Conservation (phyloP, 257 asterid species). For the Capsicum chinense region DNA sequence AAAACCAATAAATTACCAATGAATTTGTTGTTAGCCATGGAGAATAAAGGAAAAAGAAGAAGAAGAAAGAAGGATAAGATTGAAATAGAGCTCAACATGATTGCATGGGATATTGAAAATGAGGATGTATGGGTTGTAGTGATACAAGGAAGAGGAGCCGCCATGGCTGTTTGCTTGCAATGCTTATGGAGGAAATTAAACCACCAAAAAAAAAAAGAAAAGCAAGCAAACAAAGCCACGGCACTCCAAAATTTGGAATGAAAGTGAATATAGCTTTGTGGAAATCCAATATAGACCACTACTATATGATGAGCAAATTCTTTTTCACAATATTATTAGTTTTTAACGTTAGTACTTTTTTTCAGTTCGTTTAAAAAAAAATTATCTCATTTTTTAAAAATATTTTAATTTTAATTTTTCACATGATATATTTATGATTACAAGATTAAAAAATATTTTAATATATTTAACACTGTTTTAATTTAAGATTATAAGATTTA, state of each 20-base stretch:
- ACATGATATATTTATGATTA: too few species aligned
- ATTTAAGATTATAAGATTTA: too few species aligned
- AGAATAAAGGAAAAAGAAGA: conserved; percentile 7
- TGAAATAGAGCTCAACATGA: background rate
- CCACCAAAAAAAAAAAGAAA: background rate
- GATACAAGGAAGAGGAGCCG: background rate
- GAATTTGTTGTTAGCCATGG: background rate
- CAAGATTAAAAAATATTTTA: too few species aligned
- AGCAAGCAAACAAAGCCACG: conserved; percentile 30
- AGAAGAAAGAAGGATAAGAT: background rate
- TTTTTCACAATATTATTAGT: too few species aligned
- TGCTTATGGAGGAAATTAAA: background rate
- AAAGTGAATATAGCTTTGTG: background rate
- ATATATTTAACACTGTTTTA: too few species aligned
- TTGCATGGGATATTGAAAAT: background rate
- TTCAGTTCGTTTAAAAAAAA: too few species aligned
- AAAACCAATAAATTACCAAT: background rate
- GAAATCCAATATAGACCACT: background rate
- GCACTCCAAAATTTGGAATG: background rate
- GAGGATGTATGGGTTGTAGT: background rate
- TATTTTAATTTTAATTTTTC: too few species aligned
- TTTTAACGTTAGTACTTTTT: too few species aligned
- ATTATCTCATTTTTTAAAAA: accelerated
- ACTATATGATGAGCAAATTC: too few species aligned
- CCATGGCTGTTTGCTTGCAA: conserved; percentile 24